Conservation (phyloP, 805 yeast species). For the Nakazawaea pomicola region DNA sequence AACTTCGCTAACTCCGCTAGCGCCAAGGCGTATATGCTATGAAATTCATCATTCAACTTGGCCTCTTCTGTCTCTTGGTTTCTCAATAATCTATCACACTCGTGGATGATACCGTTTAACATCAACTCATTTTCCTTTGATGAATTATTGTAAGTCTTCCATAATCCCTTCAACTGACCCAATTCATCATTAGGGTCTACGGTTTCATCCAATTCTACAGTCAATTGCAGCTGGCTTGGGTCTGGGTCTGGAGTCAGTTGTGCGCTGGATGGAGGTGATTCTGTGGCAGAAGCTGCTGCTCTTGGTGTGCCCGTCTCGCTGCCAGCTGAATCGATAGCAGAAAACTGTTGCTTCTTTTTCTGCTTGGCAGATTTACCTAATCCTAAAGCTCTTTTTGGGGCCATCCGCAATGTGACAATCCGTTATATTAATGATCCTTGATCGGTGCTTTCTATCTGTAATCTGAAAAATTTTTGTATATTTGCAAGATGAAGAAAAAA, state of each 20-base stretch:
- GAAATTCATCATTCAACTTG: slow-evolving; percentile 47
- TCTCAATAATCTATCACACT: slow-evolving; percentile 77
- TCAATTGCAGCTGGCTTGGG: slow-evolving; percentile 33
- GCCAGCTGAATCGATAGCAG: slow-evolving; percentile 18
- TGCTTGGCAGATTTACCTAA: slow-evolving; percentile 53
- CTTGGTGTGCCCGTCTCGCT: slow-evolving; percentile 14
- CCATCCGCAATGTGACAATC: too few relatives aligned
- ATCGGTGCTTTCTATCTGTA: too few relatives aligned
- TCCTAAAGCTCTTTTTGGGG: slow-evolving; percentile 58
- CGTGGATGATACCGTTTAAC: slow-evolving; percentile 84
- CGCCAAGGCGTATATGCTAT: slow-evolving; percentile 70
- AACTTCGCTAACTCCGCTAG: slow-evolving; percentile 59
- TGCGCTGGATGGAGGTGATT: too few relatives aligned
- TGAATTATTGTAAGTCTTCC: slow-evolving; percentile 55
- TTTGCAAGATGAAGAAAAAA: too few relatives aligned
- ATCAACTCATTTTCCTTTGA: slow-evolving; percentile 60
- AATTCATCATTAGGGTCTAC: slow-evolving; percentile 74
- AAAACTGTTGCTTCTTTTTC: slow-evolving; percentile 33
- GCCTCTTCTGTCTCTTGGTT: slow-evolving; percentile 22
- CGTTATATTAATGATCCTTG: too few relatives aligned
- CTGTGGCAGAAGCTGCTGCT: slow-evolving; percentile 11
- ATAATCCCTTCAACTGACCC: slow-evolving; percentile 69
- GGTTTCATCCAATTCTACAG: slow-evolving; percentile 65
- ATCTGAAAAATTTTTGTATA: too few relatives aligned
- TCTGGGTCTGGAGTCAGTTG: slow-evolving; percentile 25